These are phyloP conservation scores for Pestalotiopsis sp. DNA, from an alignment of 2,329 filamentous ascomycete species.

Conservation along the genomic window DNA sequence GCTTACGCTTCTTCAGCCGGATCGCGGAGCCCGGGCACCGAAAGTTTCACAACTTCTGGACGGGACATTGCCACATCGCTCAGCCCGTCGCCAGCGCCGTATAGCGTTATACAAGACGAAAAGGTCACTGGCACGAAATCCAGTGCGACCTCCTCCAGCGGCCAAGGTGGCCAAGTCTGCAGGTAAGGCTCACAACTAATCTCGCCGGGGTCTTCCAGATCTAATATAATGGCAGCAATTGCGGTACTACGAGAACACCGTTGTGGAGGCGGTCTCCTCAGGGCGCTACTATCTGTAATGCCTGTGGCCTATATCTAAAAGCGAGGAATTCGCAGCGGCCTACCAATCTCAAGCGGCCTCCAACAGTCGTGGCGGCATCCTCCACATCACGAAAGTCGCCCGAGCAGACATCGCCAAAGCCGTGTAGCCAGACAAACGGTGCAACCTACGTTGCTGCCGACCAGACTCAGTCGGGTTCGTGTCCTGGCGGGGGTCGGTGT, in stretches of 20 bases:
- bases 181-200: conserved; percentile 26
- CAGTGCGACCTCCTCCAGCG: conserved; percentile 17
- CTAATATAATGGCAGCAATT: conserved; percentile 69
- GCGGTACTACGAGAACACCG: conserved; percentile 89
- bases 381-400: conserved; percentile 44
- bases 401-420: conserved; percentile 40
- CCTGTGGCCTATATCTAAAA: conserved; percentile 92
- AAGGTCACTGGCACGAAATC: conserved; percentile 2
- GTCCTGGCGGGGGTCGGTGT: conserved; percentile 90
- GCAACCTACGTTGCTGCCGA: conserved; percentile 80
- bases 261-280: conserved; percentile 92
- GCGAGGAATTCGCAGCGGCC: conserved; percentile 89
- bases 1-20: conserved; percentile 16
- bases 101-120: conserved; percentile 10
- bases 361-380: conserved; percentile 48
- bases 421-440: conserved; percentile 43
- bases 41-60: conserved; percentile 14
- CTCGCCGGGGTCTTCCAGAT: conserved; percentile 2
- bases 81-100: conserved; percentile 15
- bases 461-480: conserved; percentile 79
- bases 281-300: conserved; percentile 95
- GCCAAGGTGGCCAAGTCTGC: conserved; percentile 34
- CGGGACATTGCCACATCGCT: conserved; percentile 14
- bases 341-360: conserved; percentile 83
- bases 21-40: conserved; percentile 16